Percentiles rank a stretch among this genome's conserved stretches.
Conservation (phyloP, 768 basidiomycete species). For the Infundibulicybe gibba region DNA sequence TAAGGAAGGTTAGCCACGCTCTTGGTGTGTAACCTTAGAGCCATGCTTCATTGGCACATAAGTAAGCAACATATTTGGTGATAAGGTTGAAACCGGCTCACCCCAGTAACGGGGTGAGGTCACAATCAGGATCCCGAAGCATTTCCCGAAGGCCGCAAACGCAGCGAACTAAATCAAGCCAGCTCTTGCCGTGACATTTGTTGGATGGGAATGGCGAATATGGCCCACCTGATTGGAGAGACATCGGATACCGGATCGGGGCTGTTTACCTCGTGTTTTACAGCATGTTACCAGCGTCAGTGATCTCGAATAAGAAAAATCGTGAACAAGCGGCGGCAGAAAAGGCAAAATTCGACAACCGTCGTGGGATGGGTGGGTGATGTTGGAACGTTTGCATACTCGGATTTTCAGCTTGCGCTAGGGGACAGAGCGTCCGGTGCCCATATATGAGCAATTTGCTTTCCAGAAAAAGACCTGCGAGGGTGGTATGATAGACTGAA, state of each 20-base stretch:
- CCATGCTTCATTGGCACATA: constrained; percentile 9
- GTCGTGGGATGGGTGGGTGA: too few species aligned
- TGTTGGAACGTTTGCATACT: too few species aligned
- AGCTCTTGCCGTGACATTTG: constrained; percentile 6
- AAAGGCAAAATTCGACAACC: too few species aligned
- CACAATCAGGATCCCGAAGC: constrained; percentile 5
- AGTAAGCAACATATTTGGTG: constrained; percentile 7
- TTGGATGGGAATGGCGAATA: constrained; percentile 9
- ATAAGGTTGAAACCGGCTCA: constrained; percentile 17
- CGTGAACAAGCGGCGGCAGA: not conserved
- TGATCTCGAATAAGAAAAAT: too few species aligned
- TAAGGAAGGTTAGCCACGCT: constrained; percentile 16
- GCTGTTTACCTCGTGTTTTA: constrained; percentile 3
- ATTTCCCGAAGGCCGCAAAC: constrained; percentile 3
- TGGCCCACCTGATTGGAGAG: constrained; percentile 16
- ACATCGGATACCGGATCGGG: constrained; percentile 27
- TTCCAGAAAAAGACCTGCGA: too few species aligned
- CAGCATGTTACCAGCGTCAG: not conserved
- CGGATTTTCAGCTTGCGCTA: too few species aligned
- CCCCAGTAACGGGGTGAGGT: constrained; percentile 19
- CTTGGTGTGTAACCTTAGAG: constrained; percentile 13
- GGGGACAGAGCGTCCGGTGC: too few species aligned
- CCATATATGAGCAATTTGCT: too few species aligned
- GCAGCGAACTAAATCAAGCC: constrained; percentile 23
- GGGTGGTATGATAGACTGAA: too few species aligned